Percentiles rank a stretch among this genome's conserved stretches.
These are phyloP conservation scores for Cystobasidium sp. DNA, from an alignment of 1,284 basidiomycete species.

Conservation along the genomic window DNA sequence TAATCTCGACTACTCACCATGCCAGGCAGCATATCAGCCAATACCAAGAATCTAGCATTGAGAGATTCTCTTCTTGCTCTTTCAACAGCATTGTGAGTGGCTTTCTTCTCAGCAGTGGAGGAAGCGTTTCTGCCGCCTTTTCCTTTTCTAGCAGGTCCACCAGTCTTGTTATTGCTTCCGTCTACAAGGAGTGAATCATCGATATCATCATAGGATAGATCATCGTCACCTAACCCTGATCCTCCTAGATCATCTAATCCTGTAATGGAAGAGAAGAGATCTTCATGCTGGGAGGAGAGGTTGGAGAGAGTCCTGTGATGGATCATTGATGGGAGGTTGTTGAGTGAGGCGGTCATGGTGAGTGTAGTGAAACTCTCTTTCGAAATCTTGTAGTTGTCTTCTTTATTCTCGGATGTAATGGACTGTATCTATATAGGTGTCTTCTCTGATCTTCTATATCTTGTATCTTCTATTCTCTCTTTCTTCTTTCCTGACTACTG, in stretches of 20 bases:
- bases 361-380: not conserved
- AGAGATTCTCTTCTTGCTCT: slow-evolving; percentile 86
- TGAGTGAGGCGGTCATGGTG: not conserved
- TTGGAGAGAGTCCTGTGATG: slow-evolving; percentile 21
- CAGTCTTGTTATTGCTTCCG: slow-evolving; percentile 13
- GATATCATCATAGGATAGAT: slow-evolving; percentile 29
- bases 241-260: slow-evolving; percentile 29
- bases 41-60: slow-evolving; percentile 81
- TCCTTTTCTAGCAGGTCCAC: slow-evolving; percentile 10
- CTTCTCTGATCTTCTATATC: not conserved
- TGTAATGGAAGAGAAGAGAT: slow-evolving; percentile 35
- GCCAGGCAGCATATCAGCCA: slow-evolving; percentile 44
- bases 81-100: slow-evolving; percentile 93
- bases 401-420: not conserved
- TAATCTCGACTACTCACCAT: slow-evolving; percentile 55
- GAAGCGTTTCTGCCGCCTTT: slow-evolving; percentile 25
- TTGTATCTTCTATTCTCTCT: not conserved
- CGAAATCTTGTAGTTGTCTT: not conserved
- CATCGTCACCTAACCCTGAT: slow-evolving; percentile 18
- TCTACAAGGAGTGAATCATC: slow-evolving; percentile 26
- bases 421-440: not conserved
- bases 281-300: slow-evolving; percentile 31
- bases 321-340: slow-evolving; percentile 1
- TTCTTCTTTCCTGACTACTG: not conserved
- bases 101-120: slow-evolving; percentile 81